These are phyloP conservation scores for Aciculoconidium aculeatum DNA, from an alignment of 805 yeast species.

Conservation along the genomic window DNA sequence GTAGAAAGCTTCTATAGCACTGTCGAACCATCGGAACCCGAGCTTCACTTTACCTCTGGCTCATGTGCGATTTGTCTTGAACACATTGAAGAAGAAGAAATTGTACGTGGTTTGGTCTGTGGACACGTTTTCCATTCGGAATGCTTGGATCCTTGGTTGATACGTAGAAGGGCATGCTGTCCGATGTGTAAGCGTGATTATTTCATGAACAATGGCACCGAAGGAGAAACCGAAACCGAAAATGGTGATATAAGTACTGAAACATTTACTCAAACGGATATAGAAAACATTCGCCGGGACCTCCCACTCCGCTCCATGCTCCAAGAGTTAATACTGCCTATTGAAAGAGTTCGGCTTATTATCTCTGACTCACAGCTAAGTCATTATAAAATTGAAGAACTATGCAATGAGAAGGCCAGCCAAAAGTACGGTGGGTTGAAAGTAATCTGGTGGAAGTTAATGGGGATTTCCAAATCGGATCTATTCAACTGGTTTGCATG, in stretches of 20 bases:
- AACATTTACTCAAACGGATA: constrained; percentile 1
- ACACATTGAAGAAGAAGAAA: constrained; percentile 51
- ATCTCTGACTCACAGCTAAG: constrained; percentile 25
- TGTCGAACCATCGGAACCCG: constrained; percentile 6
- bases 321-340: constrained; percentile 35
- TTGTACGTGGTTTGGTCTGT: constrained; percentile 69
- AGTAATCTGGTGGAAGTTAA: constrained; percentile 45
- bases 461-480: constrained; percentile 49
- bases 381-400: constrained; percentile 37
- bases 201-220: constrained; percentile 31
- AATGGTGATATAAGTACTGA: constrained; percentile 3
- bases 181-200: constrained; percentile 78
- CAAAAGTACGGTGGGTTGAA: constrained; percentile 25
- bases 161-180: constrained; percentile 69
- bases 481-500: constrained; percentile 49
- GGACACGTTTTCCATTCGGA: constrained; percentile 79
- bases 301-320: constrained; percentile 31
- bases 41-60: constrained; percentile 57
- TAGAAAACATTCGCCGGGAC: constrained; percentile 22
- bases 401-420: constrained; percentile 37
- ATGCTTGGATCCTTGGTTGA: constrained; percentile 81
- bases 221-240: constrained; percentile 6
- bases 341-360: constrained; percentile 39
- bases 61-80: constrained; percentile 78
- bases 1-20: neutral